Evolutionary conservation across 2,329 filamentous ascomycete species (phyloP), one percentile per base, ranked within the genome.

Genomic region (Pseudogymnoascus sp.): DNA sequence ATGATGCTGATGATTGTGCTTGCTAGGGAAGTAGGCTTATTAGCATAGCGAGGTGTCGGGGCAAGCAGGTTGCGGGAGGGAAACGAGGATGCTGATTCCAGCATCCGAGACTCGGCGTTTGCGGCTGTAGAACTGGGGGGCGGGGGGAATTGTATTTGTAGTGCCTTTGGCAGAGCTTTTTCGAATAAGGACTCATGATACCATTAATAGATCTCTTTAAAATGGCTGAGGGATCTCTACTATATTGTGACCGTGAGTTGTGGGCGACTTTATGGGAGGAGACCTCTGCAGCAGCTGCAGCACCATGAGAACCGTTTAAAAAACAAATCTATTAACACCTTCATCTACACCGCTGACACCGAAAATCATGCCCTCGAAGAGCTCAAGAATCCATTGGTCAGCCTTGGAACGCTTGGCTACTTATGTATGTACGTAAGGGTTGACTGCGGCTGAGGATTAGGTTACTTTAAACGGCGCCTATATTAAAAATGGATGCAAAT

Each of bases 51-150:
- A 19, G n/a, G 45, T 55, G 45, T 55, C 45, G 25, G 25, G n/a
- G 12, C 25, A 33, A 33, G n/a, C 7, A 55, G 25, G 28, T 28
- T 33, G 45, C n/a, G 25, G 45, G 45, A 19, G 45, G 45, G 45
- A 30, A 55, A 55, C n/a, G 25, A 33, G 9, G 45, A 9, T 55
- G 45, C n/a, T 55, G 25, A 33, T 55, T 12, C 23, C 5, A 55
- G 49, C 49, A 55, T 55, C 28, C 28, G 28, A 55, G 28, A 55
- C 49, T 55, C 49, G 49, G 49, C 49, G 49, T 55, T 55, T 55
- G 49, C 16, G 49, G 49, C 25, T 19, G 28, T 55, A 55, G 28
- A 33, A 33, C 45, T 30, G 28, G 16, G 41, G 42, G 22, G 45
- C 3, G 9, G 9, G 45, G n/a, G 25, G n/a, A 8, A 52, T 16